Evolutionary conservation across 1,284 basidiomycete species (phyloP).

Genomic region (Kwoniella shivajii): DNA sequence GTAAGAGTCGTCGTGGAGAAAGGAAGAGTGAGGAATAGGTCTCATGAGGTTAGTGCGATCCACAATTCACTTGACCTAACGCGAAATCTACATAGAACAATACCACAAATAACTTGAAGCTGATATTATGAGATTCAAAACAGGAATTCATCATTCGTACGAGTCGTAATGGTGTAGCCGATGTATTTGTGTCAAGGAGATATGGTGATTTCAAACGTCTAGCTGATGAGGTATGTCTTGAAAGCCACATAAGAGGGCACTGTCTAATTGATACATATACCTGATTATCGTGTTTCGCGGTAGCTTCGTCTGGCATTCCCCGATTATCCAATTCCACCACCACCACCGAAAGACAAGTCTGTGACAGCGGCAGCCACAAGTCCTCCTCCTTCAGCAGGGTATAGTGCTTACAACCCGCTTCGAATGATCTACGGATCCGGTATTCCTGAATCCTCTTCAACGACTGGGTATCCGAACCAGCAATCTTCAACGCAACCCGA

Average conservation of each 20-base stretch:
- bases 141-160: conserved; percentile 96
- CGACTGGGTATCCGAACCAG: conserved; percentile 21
- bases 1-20: conserved; percentile 78
- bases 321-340: conserved; percentile 71
- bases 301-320: conserved; percentile 83
- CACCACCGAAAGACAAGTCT: conserved; percentile 83
- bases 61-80: neutral
- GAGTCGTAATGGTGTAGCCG: conserved; percentile 67
- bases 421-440: conserved; percentile 52
- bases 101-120: too few relatives aligned
- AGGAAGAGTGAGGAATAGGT: conserved; percentile 76
- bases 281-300: neutral
- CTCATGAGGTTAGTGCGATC: conserved; percentile 69
- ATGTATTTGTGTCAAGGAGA: conserved; percentile 85
- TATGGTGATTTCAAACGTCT: conserved; percentile 94
- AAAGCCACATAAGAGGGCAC: neutral
- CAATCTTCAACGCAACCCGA: conserved; percentile 14
- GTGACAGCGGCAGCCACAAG: conserved; percentile 62
- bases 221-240: conserved; percentile 69
- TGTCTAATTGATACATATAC: neutral
- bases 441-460: conserved; percentile 13
- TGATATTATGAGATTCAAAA: too few relatives aligned
- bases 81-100: neutral
- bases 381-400: conserved; percentile 27
- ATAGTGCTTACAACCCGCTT: conserved; percentile 51